These are phyloP conservation scores for Vitis vinifera DNA, from an alignment of 164 flowering plant genomes.

Conservation along the genomic window DNA sequence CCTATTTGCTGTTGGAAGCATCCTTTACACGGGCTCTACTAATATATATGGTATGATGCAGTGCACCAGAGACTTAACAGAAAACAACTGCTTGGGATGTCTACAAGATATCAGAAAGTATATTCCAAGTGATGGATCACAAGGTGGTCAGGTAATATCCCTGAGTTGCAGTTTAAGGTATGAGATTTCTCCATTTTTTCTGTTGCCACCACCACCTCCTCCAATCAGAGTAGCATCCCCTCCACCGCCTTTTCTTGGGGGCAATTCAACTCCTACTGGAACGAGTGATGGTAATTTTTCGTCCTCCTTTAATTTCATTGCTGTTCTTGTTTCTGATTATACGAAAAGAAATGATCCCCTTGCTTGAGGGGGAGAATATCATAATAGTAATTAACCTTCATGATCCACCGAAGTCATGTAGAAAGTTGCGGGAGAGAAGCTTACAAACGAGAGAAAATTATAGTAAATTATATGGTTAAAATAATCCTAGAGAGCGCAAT, in stretches of 20 bases:
- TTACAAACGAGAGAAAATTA: too few relatives aligned
- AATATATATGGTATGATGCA: slow-evolving; percentile 11
- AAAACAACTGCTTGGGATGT: slow-evolving; percentile 10
- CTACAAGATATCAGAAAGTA: neutral
- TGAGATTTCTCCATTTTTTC: slow-evolving; percentile 15
- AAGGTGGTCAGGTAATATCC: slow-evolving; percentile 6
- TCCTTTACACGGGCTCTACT: neutral
- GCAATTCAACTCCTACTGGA: neutral
- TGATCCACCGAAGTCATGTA: too few relatives aligned
- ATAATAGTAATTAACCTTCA: too few relatives aligned
- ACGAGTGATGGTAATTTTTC: slow-evolving; percentile 8
- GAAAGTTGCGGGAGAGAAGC: neutral
- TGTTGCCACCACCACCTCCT: neutral
- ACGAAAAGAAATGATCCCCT: too few relatives aligned
- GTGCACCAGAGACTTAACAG: slow-evolving; percentile 16
- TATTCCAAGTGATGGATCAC: slow-evolving; percentile 3
- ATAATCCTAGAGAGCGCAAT: too few relatives aligned
- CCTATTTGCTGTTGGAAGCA: slow-evolving; percentile 5
- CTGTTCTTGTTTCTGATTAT: too few relatives aligned
- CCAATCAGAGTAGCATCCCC: neutral
- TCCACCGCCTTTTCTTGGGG: neutral
- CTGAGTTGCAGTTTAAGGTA: slow-evolving; percentile 12
- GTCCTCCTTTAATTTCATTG: neutral
- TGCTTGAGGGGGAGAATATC: too few relatives aligned
- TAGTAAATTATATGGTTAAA: too few relatives aligned